Base-by-base conservation (phyloP, 2,329 filamentous ascomycete species). In the Colletotrichum zoysiae region DNA sequence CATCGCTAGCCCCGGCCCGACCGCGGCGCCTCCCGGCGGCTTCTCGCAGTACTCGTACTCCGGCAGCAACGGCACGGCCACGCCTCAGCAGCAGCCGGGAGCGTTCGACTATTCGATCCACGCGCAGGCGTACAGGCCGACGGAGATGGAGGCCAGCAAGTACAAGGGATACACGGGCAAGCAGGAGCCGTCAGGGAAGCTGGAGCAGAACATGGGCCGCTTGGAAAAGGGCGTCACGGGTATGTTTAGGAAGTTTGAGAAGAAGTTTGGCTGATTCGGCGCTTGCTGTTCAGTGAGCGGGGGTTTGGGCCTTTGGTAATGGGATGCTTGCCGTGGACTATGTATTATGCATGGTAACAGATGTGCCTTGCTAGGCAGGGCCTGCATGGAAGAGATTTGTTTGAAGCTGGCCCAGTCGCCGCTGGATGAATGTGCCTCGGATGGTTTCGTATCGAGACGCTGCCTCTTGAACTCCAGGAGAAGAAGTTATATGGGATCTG, bases 201-300 rank as follows among this genome's bases (percentile, higher is more conserved):
- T 94, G 40, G 92, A 93, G 76, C 88, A 90, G 78, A 87, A 89
- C 72, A 89, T 91, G 0, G 90, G 89, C 38, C 86, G 88, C 76
- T 76, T 94, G 44, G 92, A 95, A 82, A 90, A 90, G 79, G 90
- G 91, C 1, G 88, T 94, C 5, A 88, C 89, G 38, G 89, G 90
- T 8, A 91, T 94, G 84, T 81, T 95, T 75, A 94, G 92, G 86
- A 93, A 91, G 82, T 87, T 95, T 80, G 92, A 95, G 83, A 94
- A 93, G 89, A 92, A 90, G 78, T 91, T 92, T 81, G 86, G 86
- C 0, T 90, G 76, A 79, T 14, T 26, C 4, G 20, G 20, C 18
- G 33, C n/a, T 38, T n/a, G 0, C 38, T 35, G 33, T 16, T 35
- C 26, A 16, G 50, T 30, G 40, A n/a, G 38, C 20, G 20, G 8